Evolutionary conservation across 306 rosid genomes (phyloP).

Genomic region (Myrica gale): DNA sequence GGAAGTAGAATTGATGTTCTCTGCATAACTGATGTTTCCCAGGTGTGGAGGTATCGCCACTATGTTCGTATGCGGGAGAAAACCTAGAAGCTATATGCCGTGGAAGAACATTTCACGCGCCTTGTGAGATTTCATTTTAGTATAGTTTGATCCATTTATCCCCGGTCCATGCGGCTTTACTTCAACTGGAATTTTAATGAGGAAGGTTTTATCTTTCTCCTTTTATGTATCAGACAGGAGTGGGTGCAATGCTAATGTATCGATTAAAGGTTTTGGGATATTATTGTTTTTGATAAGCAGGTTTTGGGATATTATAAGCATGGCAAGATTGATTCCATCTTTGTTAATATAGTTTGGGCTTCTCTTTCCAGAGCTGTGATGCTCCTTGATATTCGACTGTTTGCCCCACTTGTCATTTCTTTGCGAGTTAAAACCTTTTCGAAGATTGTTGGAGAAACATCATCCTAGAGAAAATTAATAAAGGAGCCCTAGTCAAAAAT

Average conservation of each 20-base stretch:
- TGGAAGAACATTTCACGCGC: slow-evolving; percentile 98
- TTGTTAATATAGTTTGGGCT: background rate
- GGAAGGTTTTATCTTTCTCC: slow-evolving; percentile 26
- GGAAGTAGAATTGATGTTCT: background rate
- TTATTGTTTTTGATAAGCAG: too few relatives aligned
- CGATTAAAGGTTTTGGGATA: slow-evolving; percentile 2
- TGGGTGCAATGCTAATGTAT: slow-evolving; percentile 15
- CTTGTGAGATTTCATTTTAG: slow-evolving; percentile 90
- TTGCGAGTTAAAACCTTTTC: background rate
- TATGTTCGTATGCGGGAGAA: slow-evolving; percentile 92
- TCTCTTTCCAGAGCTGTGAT: background rate
- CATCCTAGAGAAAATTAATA: too few relatives aligned
- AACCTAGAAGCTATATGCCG: slow-evolving; percentile 93
- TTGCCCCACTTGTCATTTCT: background rate
- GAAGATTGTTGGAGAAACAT: background rate
- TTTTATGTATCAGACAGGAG: slow-evolving; percentile 21
- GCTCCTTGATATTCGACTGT: background rate
- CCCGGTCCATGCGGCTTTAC: slow-evolving; percentile 34
- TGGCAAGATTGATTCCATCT: slow-evolving; percentile 21
- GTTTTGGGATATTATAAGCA: slow-evolving; percentile 12
- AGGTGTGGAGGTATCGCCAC: slow-evolving; percentile 98
- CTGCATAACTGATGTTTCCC: background rate
- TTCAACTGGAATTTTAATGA: slow-evolving; percentile 26
- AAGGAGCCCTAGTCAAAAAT: background rate
- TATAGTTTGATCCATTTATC: slow-evolving; percentile 3